Percentiles rank a stretch among this genome's conserved stretches.
Conservation (phyloP, 2,329 filamentous ascomycete species). For the Penicillium rolfsii region DNA sequence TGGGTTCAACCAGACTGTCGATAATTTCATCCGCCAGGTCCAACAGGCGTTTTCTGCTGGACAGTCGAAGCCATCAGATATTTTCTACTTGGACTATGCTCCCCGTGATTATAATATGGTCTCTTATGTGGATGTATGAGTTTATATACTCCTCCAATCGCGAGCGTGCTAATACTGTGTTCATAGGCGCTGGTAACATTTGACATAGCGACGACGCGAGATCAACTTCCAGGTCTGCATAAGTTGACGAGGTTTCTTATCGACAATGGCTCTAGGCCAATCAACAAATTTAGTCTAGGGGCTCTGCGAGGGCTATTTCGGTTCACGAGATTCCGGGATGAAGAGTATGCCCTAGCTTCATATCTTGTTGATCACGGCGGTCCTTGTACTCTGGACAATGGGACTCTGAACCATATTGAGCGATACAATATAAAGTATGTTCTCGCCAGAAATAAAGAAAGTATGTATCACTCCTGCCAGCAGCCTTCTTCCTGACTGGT, state of each 20-base stretch:
- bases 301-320: neutral
- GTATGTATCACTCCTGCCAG: neutral
- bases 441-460: neutral
- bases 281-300: neutral
- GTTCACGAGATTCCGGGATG: neutral
- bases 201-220: neutral
- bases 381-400: neutral
- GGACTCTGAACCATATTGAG: neutral
- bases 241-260: neutral
- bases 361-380: constrained; percentile 2
- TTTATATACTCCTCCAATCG: too few species aligned
- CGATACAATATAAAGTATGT: neutral
- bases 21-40: neutral
- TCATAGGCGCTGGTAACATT: neutral
- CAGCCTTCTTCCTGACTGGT: neutral
- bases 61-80: neutral
- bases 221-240: neutral
- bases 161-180: neutral
- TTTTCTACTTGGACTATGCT: neutral
- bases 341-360: neutral
- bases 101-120: neutral
- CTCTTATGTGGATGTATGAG: neutral
- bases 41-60: neutral
- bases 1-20: neutral
- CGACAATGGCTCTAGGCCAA: neutral